Conservation (phyloP, 257 asterid genomes). For the Petunia axillaris region DNA sequence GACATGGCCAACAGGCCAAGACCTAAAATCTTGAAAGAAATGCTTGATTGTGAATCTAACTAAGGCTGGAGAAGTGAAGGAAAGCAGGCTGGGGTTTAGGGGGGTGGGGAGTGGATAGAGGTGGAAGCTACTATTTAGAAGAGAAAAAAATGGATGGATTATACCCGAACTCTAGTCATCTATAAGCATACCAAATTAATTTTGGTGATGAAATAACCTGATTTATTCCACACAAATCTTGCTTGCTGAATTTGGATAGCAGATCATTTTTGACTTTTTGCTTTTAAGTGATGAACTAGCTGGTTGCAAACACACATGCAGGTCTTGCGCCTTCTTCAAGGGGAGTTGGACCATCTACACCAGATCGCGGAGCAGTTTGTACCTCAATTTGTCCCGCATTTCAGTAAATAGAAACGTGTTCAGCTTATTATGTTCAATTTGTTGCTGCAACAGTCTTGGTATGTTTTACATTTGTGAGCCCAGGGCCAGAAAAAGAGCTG, state of each 20-base stretch:
- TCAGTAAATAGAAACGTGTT: neutral
- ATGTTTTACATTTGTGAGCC: conserved; percentile 16
- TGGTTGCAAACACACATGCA: conserved; percentile 35
- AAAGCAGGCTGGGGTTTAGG: neutral
- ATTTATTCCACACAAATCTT: neutral
- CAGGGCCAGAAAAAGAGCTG: neutral
- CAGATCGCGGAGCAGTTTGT: conserved; percentile 61
- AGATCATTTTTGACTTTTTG: neutral
- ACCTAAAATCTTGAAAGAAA: neutral
- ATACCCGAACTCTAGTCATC: neutral
- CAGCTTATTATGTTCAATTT: conserved; percentile 13
- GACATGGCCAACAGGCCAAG: neutral
- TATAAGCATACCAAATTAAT: neutral
- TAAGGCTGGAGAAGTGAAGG: neutral
- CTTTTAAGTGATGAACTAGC: neutral
- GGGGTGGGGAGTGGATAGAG: neutral
- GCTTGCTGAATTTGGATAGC: neutral
- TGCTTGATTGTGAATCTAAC: neutral
- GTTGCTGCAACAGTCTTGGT: neutral
- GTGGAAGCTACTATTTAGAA: neutral
- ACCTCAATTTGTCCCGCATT: conserved; percentile 48
- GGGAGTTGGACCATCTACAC: conserved; percentile 60
- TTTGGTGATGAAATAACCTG: neutral
- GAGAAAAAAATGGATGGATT: neutral
- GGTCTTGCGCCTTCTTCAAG: conserved; percentile 78